These are phyloP conservation scores for Kazachstania taianensis DNA, from an alignment of 805 yeast species.

Conservation along the genomic window DNA sequence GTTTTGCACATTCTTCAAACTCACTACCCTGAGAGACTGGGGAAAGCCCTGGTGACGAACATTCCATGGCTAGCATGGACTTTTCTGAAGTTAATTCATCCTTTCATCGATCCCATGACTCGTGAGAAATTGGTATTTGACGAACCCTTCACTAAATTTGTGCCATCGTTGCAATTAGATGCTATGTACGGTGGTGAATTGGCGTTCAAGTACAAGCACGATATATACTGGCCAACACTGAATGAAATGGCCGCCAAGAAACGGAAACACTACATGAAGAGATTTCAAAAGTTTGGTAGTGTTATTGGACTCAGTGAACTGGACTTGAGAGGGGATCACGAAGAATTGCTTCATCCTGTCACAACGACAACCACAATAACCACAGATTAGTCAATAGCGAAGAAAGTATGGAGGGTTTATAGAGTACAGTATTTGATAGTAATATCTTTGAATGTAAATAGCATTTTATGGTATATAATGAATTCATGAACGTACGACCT, in stretches of 20 bases:
- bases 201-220: constrained; percentile 76
- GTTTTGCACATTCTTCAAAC: constrained; percentile 90
- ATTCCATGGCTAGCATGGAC: constrained; percentile 94
- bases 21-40: constrained; percentile 95
- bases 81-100: constrained; percentile 80
- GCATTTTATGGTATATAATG: background rate
- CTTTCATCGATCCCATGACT: constrained; percentile 93
- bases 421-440: no score
- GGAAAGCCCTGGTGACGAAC: constrained; percentile 82
- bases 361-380: background rate
- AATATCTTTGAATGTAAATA: background rate
- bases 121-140: constrained; percentile 87
- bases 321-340: constrained; percentile 51
- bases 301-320: constrained; percentile 72
- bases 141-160: constrained; percentile 77
- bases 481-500: background rate
- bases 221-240: constrained; percentile 67
- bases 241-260: constrained; percentile 48
- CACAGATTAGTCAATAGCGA: background rate
- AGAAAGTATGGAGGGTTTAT: background rate
- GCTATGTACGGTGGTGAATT: constrained; percentile 75
- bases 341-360: constrained; percentile 22
- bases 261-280: constrained; percentile 50
- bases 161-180: constrained; percentile 74
- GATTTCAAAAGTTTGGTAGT: constrained; percentile 63